Percentiles rank a stretch among this genome's conserved stretches.
These are phyloP conservation scores for Camelina hispida DNA, from an alignment of 345 rosid species.

Conservation along the genomic window DNA sequence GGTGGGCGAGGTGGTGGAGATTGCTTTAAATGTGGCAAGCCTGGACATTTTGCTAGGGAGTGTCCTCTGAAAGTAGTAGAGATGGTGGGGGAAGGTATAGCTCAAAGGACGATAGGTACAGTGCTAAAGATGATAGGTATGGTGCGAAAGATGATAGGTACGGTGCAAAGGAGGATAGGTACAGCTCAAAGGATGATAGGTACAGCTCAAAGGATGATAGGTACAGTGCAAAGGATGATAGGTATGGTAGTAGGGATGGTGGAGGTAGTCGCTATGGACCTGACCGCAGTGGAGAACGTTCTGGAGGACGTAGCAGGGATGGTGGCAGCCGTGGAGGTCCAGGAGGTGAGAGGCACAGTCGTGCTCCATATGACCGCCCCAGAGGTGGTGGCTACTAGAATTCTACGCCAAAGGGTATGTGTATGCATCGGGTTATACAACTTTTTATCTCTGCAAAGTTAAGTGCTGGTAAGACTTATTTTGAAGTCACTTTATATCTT, in stretches of 20 bases:
- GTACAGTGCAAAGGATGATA: conserved; percentile 52
- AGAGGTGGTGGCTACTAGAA: conserved; percentile 53
- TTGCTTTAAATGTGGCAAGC: conserved; percentile 94
- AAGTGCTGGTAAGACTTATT: background rate
- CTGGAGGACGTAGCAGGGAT: conserved; percentile 74
- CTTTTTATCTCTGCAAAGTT: background rate
- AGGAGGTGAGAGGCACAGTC: conserved; percentile 74
- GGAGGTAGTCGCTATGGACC: conserved; percentile 78
- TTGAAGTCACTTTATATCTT: background rate
- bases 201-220: conserved; percentile 54
- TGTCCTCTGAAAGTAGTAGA: conserved; percentile 73
- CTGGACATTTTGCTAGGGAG: conserved; percentile 97
- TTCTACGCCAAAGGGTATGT: conserved; percentile 33
- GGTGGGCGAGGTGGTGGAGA: conserved; percentile 82
- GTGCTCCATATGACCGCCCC: conserved; percentile 91
- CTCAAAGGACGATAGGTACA: conserved; percentile 54
- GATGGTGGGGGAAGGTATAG: conserved; percentile 58
- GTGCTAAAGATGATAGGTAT: conserved; percentile 42
- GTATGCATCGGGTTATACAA: background rate
- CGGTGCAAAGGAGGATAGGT: conserved; percentile 50
- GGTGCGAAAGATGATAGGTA: conserved; percentile 45
- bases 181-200: conserved; percentile 50
- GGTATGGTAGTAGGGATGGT: conserved; percentile 60
- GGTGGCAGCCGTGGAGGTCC: conserved; percentile 70
- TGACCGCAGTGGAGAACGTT: conserved; percentile 73